phyloP scores from a whole-genome alignment of 2,329 filamentous ascomycete genomes.

The Diaporthe helianthi region DNA sequence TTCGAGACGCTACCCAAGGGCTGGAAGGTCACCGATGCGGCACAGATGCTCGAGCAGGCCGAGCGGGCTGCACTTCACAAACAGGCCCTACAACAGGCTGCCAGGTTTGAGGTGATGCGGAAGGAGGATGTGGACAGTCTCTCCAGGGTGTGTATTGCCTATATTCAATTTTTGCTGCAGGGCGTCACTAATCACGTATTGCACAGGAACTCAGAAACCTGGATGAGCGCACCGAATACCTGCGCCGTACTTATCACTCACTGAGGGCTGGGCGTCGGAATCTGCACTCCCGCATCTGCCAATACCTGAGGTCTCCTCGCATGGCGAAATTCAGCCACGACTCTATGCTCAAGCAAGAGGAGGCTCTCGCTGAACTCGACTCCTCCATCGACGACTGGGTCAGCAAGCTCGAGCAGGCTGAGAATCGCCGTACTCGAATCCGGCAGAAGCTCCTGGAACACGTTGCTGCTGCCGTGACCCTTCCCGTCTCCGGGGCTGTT shows the following conservation, averaged over 20 bases:
- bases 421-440: conserved; percentile 77
- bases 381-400: conserved; percentile 83
- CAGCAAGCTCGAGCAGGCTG: conserved; percentile 78
- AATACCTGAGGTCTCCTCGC: conserved; percentile 75
- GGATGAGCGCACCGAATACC: conserved; percentile 81
- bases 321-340: conserved; percentile 76
- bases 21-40: conserved; percentile 60
- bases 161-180: no score
- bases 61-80: conserved; percentile 62
- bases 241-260: conserved; percentile 77
- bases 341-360: conserved; percentile 79
- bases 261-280: conserved; percentile 78
- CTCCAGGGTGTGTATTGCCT: conserved; percentile 59
- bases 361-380: conserved; percentile 79
- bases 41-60: conserved; percentile 51
- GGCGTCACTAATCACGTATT: conserved; percentile 1
- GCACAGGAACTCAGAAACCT: conserved; percentile 74
- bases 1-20: conserved; percentile 69
- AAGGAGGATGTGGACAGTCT: conserved; percentile 69
- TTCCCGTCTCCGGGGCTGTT: conserved; percentile 47
- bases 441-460: conserved; percentile 84
- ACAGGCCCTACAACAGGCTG: conserved; percentile 68
- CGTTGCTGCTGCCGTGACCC: conserved; percentile 73
- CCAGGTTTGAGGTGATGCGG: conserved; percentile 69
- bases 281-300: conserved; percentile 78